phyloP scores from a whole-genome alignment of 2,329 filamentous ascomycete genomes.

The Cryphonectria radicalis region DNA sequence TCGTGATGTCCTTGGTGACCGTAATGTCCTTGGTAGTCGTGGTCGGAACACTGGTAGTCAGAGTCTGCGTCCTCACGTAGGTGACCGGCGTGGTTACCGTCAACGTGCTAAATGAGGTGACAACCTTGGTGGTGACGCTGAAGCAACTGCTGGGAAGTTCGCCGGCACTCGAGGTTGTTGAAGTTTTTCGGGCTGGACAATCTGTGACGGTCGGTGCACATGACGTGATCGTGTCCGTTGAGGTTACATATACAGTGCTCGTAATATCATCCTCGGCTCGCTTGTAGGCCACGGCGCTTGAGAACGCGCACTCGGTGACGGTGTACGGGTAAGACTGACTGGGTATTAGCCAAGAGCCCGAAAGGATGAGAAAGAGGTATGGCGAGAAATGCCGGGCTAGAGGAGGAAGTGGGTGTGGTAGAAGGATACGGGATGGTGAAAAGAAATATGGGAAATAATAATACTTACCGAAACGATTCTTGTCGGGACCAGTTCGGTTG shows the following conservation, averaged over 20 bases:
- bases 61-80: neutral
- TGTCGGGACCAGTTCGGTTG: conserved; percentile 23
- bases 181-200: conserved; percentile 17
- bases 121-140: neutral
- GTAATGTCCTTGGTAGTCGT: neutral
- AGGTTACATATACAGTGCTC: conserved; percentile 18
- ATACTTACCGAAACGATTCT: conserved; percentile 27
- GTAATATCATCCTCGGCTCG: conserved; percentile 10
- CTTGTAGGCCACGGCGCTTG: conserved; percentile 10
- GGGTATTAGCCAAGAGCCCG: neutral
- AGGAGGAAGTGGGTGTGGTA: neutral
- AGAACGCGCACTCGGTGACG: conserved; percentile 26
- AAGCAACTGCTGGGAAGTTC: neutral
- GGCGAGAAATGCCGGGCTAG: neutral
- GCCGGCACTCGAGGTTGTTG: neutral
- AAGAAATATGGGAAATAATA: neutral
- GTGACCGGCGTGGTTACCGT: neutral
- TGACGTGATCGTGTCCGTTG: conserved; percentile 12
- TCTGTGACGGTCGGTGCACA: conserved; percentile 19
- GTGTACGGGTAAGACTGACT: conserved; percentile 30
- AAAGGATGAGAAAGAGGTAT: neutral
- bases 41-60: conserved; percentile 6
- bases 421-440: neutral
- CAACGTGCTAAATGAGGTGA: conserved; percentile 3
- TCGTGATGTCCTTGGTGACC: neutral